Evolutionary conservation across 2,329 filamentous ascomycete species (phyloP).

Genomic region (Chalaropsis thielavioides): DNA sequence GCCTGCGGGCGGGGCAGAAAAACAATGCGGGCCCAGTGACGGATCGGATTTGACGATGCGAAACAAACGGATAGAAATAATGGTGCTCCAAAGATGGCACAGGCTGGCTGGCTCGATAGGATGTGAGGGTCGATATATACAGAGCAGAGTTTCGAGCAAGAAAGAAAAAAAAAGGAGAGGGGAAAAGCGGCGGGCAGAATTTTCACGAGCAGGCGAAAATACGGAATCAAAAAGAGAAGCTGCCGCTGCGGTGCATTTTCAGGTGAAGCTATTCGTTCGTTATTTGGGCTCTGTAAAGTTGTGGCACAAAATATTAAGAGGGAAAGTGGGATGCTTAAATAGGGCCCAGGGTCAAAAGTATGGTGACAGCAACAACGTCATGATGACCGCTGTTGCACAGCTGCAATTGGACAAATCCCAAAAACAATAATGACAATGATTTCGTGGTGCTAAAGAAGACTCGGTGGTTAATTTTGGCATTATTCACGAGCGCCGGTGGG

Average conservation of each 20-base stretch:
- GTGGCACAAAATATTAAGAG: not conserved
- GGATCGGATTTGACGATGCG: not conserved
- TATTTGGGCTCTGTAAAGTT: not conserved
- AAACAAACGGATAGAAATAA: not conserved
- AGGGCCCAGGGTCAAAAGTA: constrained; percentile 7
- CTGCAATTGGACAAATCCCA: not conserved
- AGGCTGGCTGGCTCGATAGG: not conserved
- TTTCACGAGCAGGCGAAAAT: not conserved
- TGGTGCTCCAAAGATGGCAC: not conserved
- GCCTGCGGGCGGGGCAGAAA: not conserved
- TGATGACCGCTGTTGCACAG: not conserved
- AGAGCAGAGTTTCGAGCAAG: not conserved
- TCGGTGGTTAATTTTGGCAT: not conserved
- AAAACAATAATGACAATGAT: not conserved
- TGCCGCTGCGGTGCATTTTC: not conserved
- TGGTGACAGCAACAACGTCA: not conserved
- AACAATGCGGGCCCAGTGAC: not conserved
- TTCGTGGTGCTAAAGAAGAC: not conserved
- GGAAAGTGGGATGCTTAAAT: constrained; percentile 10
- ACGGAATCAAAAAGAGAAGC: not conserved
- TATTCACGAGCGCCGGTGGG: not conserved
- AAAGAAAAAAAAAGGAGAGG: not conserved
- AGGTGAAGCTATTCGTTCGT: not conserved
- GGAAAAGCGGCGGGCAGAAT: not conserved
- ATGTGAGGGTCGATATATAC: not conserved